Base-by-base conservation (phyloP, 2,329 filamentous ascomycete species). In the Fusarium ramigenum region DNA sequence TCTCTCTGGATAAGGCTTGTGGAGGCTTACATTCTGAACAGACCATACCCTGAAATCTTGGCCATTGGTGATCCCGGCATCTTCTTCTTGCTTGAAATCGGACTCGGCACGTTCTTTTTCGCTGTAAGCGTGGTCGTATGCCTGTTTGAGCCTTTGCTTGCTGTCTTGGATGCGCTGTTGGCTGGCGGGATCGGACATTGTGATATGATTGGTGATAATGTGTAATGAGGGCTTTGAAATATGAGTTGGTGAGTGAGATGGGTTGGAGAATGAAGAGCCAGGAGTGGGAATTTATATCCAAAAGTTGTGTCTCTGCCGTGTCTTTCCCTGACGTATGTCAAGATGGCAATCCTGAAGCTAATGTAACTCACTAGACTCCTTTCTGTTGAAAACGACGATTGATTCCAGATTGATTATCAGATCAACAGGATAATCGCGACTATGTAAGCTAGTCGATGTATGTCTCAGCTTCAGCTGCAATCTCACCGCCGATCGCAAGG, bases 31-130 rank as follows among this genome's bases (percentile, higher is more conserved):
- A 0, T 53, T 53, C 2, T 5, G 2, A 25, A 1, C 0, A 16
- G 12, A 2, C 50, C 50, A 53, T 0, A 0, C 0, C 1, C 8
- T 16, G 9, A 53, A 53, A 9, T 28, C 19, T 14, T 37, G 49
- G 1, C 10, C 34, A 0, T 16, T 18, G 0, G 14, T 0, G 3
- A 53, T 0, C 0, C 49, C 50, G 12, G 0, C 7, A 7, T 53
- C 32, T 37, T 53, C 3, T 0, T 1, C 14, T 28, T 37, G 1
- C 14, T 53, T 9, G 9, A 37, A 53, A 9, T 28, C 1, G 9
- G 34, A 3, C 18, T 53, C 32, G 14, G 50, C 50, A 2, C 5
- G 2, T 28, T 53, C 7, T 12, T 28, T 36, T 3, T 3, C 19
- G 9, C 4, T 21, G 14, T 16, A 18, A 1, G 50, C 50, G 5